These are phyloP conservation scores for Apiospora sp. DNA, from an alignment of 2,329 filamentous ascomycete genomes.

Conservation along the genomic window DNA sequence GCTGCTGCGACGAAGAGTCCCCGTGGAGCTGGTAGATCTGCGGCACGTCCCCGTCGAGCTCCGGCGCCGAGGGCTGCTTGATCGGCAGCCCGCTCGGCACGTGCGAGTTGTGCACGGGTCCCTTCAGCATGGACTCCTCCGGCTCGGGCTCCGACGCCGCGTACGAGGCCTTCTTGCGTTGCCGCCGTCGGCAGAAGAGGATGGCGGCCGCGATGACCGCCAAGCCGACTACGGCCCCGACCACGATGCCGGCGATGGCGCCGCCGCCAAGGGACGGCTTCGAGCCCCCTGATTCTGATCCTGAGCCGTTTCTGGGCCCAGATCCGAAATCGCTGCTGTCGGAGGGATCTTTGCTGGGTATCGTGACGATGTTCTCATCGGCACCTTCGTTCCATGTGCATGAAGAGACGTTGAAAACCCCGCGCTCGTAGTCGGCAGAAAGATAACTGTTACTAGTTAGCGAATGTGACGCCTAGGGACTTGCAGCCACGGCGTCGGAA, in stretches of 20 bases:
- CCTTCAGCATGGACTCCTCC: constrained; percentile 39
- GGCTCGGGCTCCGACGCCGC: constrained; percentile 34
- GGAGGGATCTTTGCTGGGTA: constrained; percentile 32
- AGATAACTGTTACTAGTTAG: constrained; percentile 38
- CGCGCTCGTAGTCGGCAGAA: constrained; percentile 50
- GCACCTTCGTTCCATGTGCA: constrained; percentile 46
- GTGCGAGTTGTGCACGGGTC: constrained; percentile 41
- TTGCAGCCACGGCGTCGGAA: neutral
- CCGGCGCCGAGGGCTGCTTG: constrained; percentile 27
- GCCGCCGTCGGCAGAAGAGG: constrained; percentile 30
- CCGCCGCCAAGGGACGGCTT: constrained; percentile 32
- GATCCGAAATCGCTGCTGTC: constrained; percentile 29
- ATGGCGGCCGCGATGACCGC: constrained; percentile 29
- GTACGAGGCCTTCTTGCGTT: constrained; percentile 33
- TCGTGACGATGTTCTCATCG: constrained; percentile 41
- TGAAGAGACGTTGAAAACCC: constrained; percentile 48
- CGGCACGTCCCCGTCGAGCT: constrained; percentile 33
- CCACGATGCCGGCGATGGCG: constrained; percentile 37
- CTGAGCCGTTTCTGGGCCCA: constrained; percentile 23
- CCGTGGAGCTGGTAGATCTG: constrained; percentile 33
- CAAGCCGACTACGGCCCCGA: constrained; percentile 32
- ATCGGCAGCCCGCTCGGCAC: constrained; percentile 32
- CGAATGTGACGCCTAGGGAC: neutral
- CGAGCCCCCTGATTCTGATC: constrained; percentile 3
- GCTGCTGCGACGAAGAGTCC: constrained; percentile 25